Percentiles rank a stretch among this genome's conserved stretches.
Conservation (phyloP, 1,284 basidiomycete genomes). For the Boletellus deceptivus region DNA sequence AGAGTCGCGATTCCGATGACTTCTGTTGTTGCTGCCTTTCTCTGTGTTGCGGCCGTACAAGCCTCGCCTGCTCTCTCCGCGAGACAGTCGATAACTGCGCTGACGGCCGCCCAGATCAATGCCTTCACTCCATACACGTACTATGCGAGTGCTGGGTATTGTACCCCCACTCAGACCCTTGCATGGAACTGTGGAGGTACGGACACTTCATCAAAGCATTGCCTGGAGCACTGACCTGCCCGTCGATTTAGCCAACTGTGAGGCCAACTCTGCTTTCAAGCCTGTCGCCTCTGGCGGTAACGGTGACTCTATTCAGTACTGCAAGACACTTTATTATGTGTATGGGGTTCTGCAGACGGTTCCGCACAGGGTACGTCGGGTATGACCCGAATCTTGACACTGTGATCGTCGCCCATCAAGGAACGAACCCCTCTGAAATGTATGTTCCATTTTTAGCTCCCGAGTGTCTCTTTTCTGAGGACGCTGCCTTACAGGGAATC, state of each 20-base stretch:
- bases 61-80: slow-evolving; percentile 27
- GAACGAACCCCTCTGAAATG: slow-evolving; percentile 36
- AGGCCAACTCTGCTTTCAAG: slow-evolving; percentile 53
- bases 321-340: slow-evolving; percentile 25
- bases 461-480: neutral
- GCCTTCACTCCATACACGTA: slow-evolving; percentile 53
- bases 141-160: slow-evolving; percentile 60
- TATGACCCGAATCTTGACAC: slow-evolving; percentile 33
- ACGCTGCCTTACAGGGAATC: slow-evolving; percentile 37
- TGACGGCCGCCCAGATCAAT: slow-evolving; percentile 44
- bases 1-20: slow-evolving; percentile 14
- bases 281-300: slow-evolving; percentile 65
- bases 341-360: neutral
- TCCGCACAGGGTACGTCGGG: slow-evolving; percentile 38
- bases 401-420: slow-evolving; percentile 39
- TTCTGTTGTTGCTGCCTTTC: slow-evolving; percentile 11
- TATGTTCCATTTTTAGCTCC: slow-evolving; percentile 8
- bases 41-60: slow-evolving; percentile 14
- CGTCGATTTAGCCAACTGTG: slow-evolving; percentile 45
- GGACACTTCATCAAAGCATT: slow-evolving; percentile 2
- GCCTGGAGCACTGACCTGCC: neutral
- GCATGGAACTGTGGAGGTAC: slow-evolving; percentile 62
- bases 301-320: slow-evolving; percentile 50
- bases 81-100: slow-evolving; percentile 40
- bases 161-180: slow-evolving; percentile 42